Conservation (phyloP, 23 red algal species). For the Gracilaria caudata region DNA sequence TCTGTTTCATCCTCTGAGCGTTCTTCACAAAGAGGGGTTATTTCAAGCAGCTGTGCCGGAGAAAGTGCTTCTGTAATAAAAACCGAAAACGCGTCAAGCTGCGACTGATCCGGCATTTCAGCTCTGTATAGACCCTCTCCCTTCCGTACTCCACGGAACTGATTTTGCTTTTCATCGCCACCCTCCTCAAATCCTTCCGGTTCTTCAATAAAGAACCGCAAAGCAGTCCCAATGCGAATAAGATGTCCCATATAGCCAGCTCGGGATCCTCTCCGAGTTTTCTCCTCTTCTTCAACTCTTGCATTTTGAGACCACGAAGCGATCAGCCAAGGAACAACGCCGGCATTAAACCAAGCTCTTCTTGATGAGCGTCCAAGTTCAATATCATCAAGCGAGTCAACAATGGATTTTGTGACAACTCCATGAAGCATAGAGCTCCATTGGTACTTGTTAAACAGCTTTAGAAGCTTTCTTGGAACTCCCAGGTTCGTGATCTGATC, state of each 20-base stretch:
- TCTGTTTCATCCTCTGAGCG: constrained; percentile 50
- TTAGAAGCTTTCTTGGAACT: constrained; percentile 67
- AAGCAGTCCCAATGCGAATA: constrained; percentile 64
- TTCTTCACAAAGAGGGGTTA: constrained; percentile 20
- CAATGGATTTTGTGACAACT: constrained; percentile 56
- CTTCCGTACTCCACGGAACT: no score
- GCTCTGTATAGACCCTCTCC: not conserved
- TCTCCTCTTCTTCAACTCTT: constrained; percentile 17
- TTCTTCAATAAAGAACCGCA: constrained; percentile 41
- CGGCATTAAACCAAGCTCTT: constrained; percentile 66
- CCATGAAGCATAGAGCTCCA: constrained; percentile 87
- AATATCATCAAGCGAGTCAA: constrained; percentile 14
- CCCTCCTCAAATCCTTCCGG: no score
- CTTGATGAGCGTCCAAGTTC: constrained; percentile 9
- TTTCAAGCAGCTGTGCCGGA: constrained; percentile 34
- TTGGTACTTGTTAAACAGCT: constrained; percentile 65
- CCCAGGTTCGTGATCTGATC: constrained; percentile 27
- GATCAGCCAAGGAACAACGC: constrained; percentile 67
- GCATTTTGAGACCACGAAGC: constrained; percentile 47
- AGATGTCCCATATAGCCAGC: constrained; percentile 83
- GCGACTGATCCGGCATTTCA: constrained; percentile 29
- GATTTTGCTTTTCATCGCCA: no score
- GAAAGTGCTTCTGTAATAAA: constrained; percentile 35
- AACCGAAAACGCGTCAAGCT: constrained; percentile 40
- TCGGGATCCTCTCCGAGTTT: constrained; percentile 13